Evolutionary conservation across 1,284 basidiomycete species (phyloP), one percentile per base, ranked within the genome.

Genomic region (Vanrija humicola): DNA sequence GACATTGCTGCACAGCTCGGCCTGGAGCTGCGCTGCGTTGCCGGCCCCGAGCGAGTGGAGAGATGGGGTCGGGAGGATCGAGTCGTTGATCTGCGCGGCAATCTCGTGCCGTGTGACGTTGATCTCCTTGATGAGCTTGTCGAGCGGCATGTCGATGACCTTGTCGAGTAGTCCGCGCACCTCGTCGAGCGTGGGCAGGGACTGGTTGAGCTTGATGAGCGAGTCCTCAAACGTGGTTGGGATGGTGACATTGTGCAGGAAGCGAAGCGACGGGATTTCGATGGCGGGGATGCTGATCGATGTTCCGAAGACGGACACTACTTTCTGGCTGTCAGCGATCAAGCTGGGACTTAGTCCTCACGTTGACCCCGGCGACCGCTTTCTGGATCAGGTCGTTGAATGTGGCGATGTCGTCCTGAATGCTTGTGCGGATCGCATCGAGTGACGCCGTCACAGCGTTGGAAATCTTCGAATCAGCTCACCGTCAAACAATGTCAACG

Each of bases 131-230:
- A 90, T 93, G 49, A 96, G 76, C 3, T 83, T 78, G 65, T 94
- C 87, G 67, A 97, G 94, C 0, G 93, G 93, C 0, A 82, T 84
- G 64, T 89, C 86, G 65, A 95, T 83, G 52, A 95, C 73, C 38
- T 79, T 75, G 61, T 90, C 82, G 46, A 98, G 79, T 48, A 82
- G 81, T 50, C 86, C 75, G 74, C 88, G 87, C 38, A 98, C 76
- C 19, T 90, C 84, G 19, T 83, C 79, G 18, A 95, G 79, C 1
- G 86, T 87, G 0, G 95, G 95, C 14, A 98, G 74, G 1, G 88
- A 86, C 45, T 78, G 79, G 73, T 96, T 97, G 39, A 98, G 83
- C 47, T 82, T 81, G 16, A 82, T 79, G 44, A 98, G 80, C 0
- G 85, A 77, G 56, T 86, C 79, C 68, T 88, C 80, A 70, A 98